Base-by-base conservation (phyloP, 306 rosid species). In the Quercus robur region DNA sequence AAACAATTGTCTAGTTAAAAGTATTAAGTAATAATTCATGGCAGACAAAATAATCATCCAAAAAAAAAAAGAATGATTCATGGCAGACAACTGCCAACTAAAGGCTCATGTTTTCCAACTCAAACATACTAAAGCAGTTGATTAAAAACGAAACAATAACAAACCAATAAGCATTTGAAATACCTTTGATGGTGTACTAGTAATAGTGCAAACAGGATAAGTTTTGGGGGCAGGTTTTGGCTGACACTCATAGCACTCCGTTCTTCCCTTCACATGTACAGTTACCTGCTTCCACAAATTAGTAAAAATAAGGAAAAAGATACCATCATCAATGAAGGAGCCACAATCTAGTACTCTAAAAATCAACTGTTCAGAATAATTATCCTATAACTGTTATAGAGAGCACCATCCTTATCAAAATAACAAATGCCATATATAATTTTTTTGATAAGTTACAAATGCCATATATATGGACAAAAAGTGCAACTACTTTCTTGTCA, bases 141-240 rank as follows among this genome's bases (percentile, higher is more conserved):
- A 44, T 35, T 21, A 33, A 33, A 67, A 33, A 67, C 25, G 1
- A 67, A 31, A 5, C 28, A 61, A 79, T 44, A 35, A 19, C 23
- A 35, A 75, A 31, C 13, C 4, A 72, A 70, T n/a, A 70, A 77
- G 13, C 1, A 75, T 13, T 25, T 56, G 38, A 55, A 30, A 66
- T 86, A 96, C 99, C 99, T 96, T 96, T 25, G 99, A 93, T 49
- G 99, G 99, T 63, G 99, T 96, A 85, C 97, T 96, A 20, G 98
- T 93, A 81, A 96, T 96, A 17, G 99, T 96, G 78, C 99, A 96
- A 78, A 93, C 99, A 69, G 99, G 99, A 86, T 93, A 96, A 1
- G 99, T 96, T 91, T 91, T 96, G 6, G 99, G 98, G 44, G 98
- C 97, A 14, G 94, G 99, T 88, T 96, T 96, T 56, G 98, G 99